Evolutionary conservation across 116 monocot species (phyloP), one percentile per base, ranked within the genome.

Genomic region (Papilionanthe hybrid): DNA sequence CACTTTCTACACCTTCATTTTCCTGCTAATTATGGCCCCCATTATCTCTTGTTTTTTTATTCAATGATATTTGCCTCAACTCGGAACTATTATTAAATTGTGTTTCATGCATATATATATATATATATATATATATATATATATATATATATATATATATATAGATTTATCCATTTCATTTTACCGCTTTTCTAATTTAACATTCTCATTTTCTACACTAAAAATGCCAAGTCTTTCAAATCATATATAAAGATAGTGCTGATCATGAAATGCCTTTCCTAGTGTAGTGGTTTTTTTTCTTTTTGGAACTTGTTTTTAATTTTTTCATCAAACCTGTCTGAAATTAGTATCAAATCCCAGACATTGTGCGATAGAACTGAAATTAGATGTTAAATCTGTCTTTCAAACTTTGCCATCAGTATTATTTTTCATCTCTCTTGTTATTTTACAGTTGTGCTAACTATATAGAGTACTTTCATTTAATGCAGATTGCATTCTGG

Each of bases 401-500:
- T 27, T 27, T 65, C 25, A 9, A 65, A 27, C 65, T 25, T 8
- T 65, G 1, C 9, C 23, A 10, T 84, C 82, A 83, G 87, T 79
- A 82, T 89, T 53, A n/a, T 42, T 42, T 71, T 79, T 57, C 19
- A 19, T 55, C 12, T 19, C 2, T 23, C 37, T 50, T 0, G 71
- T 37, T 17, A 9, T 12, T 29, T 13, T 13, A 0, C 12, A 7
- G n/a, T 75, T 67, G 25, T 32, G 23, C 41, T 50, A 17, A 72
- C 19, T 20, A 27, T 50, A 22, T 63, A 1, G 41, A 7, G 17
- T 19, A 12, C 2, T 60, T 17, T 37, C 22, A 73, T 74, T 63
- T 32, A 58, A 81, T 83, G 79, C 90, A 95, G 95, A 86, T 95
- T 78, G 85, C 93, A 13, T 55, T 87, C 42, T 91, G 89, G 93